Evolutionary conservation across 176 grass and related monocot species (phyloP), one percentile per base, ranked within the genome.

Genomic region (Saccharum officinarum): DNA sequence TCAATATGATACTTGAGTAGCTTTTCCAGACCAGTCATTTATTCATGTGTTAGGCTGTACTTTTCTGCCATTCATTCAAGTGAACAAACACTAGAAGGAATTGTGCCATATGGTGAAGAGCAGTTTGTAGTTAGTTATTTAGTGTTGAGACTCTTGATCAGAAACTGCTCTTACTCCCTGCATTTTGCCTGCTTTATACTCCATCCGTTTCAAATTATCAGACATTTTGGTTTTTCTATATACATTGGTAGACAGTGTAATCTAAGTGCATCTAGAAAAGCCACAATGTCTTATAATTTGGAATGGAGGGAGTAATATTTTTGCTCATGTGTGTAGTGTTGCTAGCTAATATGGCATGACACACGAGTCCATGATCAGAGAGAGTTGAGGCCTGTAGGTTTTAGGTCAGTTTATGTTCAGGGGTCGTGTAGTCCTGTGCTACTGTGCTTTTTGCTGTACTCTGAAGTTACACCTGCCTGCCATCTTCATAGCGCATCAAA

Each of bases 51-150:
- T 31, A 7, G n/a, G 55, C 11, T 69, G 36, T 38, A 69, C 22
- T 37, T 87, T 44, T 33, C 25, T 77, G 18, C 23, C 26, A 77
- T 59, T 71, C 62, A 70, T 67, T 77, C 38, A 62, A 77, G 69
- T 82, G 15, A 34, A 16, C 60, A 15, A 47, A 77, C 11, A 82
- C 71, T 77, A 41, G 30, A 59, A 80, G 41, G 28, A 84, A 85
- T 25, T 59, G 16, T 28, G 33, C 31, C 13, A 57, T 65, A 46
- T 75, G 28, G 37, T 22, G 30, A 67, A n/a, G 13, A 66, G 36
- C 22, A 5, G 39, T 20, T 64, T 67, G 7, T 84, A 67, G 11
- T 36, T 36, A 33, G 33, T 67, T 61, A 26, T 79, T 86, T 22
- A 31, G 34, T 49, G 40, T 73, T 50, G 40, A 22, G 16, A 41